These are phyloP conservation scores for Schrenkiella parvula DNA, from an alignment of 345 rosid species.

Conservation along the genomic window DNA sequence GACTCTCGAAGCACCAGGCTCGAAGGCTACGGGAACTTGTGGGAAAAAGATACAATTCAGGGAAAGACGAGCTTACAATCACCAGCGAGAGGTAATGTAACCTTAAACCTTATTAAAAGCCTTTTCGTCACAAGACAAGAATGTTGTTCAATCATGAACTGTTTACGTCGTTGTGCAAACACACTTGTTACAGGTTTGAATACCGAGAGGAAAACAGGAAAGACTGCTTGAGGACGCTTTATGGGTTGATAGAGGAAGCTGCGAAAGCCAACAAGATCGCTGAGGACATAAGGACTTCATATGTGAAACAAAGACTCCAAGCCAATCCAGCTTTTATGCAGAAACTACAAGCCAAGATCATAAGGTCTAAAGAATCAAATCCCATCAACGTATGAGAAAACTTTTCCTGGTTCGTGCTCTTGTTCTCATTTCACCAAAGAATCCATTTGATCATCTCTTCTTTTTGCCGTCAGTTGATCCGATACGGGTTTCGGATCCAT, in stretches of 20 bases:
- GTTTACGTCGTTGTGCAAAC: background rate
- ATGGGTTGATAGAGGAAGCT: slow-evolving; percentile 77
- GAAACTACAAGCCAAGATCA: slow-evolving; percentile 64
- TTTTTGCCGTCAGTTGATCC: background rate
- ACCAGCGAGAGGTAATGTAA: slow-evolving; percentile 81
- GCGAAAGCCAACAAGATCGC: slow-evolving; percentile 75
- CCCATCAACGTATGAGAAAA: slow-evolving; percentile 36
- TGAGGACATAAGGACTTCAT: slow-evolving; percentile 62
- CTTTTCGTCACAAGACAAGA: background rate
- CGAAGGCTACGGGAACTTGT: slow-evolving; percentile 70
- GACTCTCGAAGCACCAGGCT: slow-evolving; percentile 81
- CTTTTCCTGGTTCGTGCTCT: background rate
- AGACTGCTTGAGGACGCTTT: slow-evolving; percentile 84
- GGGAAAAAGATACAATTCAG: slow-evolving; percentile 89
- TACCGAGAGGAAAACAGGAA: slow-evolving; percentile 94
- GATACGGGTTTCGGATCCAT: background rate
- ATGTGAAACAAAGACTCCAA: slow-evolving; percentile 72
- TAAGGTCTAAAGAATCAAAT: slow-evolving; percentile 37
- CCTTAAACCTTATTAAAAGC: background rate
- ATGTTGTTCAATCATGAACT: slow-evolving; percentile 9
- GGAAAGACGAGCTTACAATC: slow-evolving; percentile 91
- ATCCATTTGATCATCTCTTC: background rate
- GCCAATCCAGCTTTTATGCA: slow-evolving; percentile 87
- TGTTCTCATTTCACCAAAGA: background rate
- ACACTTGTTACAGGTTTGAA: slow-evolving; percentile 62